Evolutionary conservation across 495 filamentous ascomycete species (phyloP).

Genomic region (Lasiosphaeria hispida): DNA sequence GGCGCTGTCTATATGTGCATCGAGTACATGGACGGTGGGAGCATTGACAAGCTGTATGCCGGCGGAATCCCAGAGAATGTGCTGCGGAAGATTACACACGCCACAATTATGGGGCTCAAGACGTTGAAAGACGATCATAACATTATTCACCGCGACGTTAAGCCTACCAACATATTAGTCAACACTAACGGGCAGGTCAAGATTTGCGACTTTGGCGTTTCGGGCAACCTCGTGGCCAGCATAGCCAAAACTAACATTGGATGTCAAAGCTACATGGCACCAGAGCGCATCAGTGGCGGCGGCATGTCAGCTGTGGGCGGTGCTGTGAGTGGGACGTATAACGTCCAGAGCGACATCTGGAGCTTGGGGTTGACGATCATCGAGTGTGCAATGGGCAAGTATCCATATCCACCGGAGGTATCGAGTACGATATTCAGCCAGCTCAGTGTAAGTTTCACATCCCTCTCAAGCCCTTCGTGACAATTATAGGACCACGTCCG

Average conservation of each 20-base stretch:
- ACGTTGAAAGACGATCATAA: constrained; percentile 96
- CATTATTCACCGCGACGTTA: constrained; percentile 98
- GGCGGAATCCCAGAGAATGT: constrained; percentile 88
- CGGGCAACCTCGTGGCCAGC: constrained; percentile 92
- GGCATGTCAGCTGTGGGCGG: constrained; percentile 72
- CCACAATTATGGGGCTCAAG: constrained; percentile 88
- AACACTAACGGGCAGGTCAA: constrained; percentile 91
- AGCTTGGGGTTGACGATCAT: constrained; percentile 92
- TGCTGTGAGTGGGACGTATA: constrained; percentile 80
- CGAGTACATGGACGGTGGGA: constrained; percentile 99
- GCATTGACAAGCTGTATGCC: constrained; percentile 94
- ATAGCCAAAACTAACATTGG: constrained; percentile 99
- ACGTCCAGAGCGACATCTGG: constrained; percentile 98
- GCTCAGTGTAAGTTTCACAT: constrained; percentile 71
- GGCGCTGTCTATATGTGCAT: constrained; percentile 99
- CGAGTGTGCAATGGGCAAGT: constrained; percentile 92
- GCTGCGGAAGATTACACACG: constrained; percentile 86
- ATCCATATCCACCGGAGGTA: constrained; percentile 96
- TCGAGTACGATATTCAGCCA: constrained; percentile 99
- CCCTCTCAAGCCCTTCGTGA: neutral
- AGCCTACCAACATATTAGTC: constrained; percentile 94
- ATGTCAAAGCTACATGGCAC: constrained; percentile 99
- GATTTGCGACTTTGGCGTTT: constrained; percentile 98
- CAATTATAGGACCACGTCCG: neutral
- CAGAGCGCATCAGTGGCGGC: constrained; percentile 87